Percentiles rank a stretch among this genome's conserved stretches.
phyloP scores from a whole-genome alignment of 371 early-diverging fungal genomes.

The Actinomortierella ambigua region DNA sequence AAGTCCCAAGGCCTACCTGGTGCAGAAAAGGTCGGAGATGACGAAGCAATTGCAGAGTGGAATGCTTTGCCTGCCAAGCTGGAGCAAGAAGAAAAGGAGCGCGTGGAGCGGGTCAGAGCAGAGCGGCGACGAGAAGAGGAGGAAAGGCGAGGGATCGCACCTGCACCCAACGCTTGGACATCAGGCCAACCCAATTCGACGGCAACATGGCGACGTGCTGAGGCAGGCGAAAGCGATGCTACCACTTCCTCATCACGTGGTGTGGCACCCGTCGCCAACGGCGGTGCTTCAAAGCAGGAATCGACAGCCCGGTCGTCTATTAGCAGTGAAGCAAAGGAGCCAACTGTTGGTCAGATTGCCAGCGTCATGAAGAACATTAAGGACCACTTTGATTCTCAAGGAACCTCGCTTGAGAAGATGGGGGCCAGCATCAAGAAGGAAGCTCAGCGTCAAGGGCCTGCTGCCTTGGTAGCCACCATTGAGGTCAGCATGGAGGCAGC shows the following conservation, averaged over 20 bases:
- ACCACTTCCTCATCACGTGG: neutral
- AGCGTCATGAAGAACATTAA: constrained; percentile 33
- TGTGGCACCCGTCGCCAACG: constrained; percentile 8
- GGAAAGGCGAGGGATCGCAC: constrained; percentile 1
- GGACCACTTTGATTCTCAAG: constrained; percentile 14
- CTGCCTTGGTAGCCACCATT: neutral
- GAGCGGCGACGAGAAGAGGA: constrained; percentile 12
- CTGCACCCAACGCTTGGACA: neutral
- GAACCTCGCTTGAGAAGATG: constrained; percentile 8
- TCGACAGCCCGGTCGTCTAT: too few species aligned
- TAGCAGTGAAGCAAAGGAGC: constrained; percentile 2
- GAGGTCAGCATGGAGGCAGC: too few species aligned
- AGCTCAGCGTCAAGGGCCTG: neutral
- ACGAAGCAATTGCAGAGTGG: constrained; percentile 18
- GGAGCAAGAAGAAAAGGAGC: constrained; percentile 18
- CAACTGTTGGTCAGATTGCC: constrained; percentile 15
- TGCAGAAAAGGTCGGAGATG: constrained; percentile 4
- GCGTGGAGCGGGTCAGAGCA: constrained; percentile 3
- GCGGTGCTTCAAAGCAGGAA: neutral
- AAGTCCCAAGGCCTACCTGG: neutral
- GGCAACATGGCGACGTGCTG: constrained; percentile 4
- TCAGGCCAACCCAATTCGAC: constrained; percentile 15
- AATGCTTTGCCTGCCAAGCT: constrained; percentile 15
- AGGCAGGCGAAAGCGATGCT: constrained; percentile 1
- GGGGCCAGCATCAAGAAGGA: constrained; percentile 9